phyloP scores from a whole-genome alignment of 2,329 filamentous ascomycete genomes.

The Botrytis squamosa region DNA sequence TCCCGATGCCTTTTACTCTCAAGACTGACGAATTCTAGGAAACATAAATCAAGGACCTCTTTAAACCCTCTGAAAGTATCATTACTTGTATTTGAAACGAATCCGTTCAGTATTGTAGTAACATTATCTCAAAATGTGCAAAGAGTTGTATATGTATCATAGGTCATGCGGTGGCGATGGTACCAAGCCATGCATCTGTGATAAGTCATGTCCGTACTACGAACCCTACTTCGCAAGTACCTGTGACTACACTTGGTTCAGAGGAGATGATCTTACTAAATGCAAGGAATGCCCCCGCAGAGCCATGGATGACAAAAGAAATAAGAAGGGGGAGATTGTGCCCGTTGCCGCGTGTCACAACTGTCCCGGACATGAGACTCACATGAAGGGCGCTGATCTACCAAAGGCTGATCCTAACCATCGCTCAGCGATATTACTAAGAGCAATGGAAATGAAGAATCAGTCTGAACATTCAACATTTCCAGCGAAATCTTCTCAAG shows the following conservation, averaged over 20 bases:
- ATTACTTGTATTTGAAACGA: neutral
- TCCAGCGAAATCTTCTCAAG: neutral
- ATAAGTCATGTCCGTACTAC: neutral
- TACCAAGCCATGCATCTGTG: neutral
- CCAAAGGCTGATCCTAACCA: neutral
- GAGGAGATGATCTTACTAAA: neutral
- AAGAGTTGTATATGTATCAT: neutral
- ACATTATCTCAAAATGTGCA: neutral
- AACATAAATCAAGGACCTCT: neutral
- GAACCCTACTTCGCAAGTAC: neutral
- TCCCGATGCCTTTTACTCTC: too few relatives aligned
- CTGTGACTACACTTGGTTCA: neutral
- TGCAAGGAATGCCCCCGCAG: neutral
- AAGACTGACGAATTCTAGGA: neutral
- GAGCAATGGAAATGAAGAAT: too few relatives aligned
- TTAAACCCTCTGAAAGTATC: neutral
- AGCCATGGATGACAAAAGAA: neutral
- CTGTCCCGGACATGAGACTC: neutral
- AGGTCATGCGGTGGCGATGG: neutral
- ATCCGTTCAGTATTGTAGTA: neutral
- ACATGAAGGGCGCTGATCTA: neutral
- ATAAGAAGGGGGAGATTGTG: neutral
- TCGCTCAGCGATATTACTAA: neutral
- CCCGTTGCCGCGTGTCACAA: neutral
- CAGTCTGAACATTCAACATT: neutral